These are phyloP conservation scores for Chytriomyces sp. DNA, from an alignment of 192 early-diverging fungal genomes.

Conservation along the genomic window DNA sequence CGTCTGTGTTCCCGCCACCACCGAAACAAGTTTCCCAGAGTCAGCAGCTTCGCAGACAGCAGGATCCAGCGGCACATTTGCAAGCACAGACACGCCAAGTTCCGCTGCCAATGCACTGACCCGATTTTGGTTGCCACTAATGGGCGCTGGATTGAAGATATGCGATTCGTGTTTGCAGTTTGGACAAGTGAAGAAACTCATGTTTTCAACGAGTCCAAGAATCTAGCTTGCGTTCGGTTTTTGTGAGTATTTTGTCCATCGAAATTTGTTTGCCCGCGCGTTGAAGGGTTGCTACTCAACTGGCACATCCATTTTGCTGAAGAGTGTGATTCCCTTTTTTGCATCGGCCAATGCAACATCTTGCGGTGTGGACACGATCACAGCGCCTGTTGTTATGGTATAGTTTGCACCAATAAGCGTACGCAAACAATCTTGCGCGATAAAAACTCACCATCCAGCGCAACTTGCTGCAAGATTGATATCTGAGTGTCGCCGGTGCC, in stretches of 20 bases:
- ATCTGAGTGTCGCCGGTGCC: constrained; percentile 92
- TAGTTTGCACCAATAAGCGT: not conserved
- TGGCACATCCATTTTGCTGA: constrained; percentile 79
- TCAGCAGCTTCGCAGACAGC: constrained; percentile 77
- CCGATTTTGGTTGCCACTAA: constrained; percentile 59
- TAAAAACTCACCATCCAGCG: constrained; percentile 57
- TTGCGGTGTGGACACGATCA: constrained; percentile 91
- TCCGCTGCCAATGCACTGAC: constrained; percentile 63
- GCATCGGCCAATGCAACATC: constrained; percentile 86
- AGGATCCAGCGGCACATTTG: constrained; percentile 77
- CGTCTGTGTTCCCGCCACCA: not conserved
- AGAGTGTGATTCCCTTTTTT: constrained; percentile 80
- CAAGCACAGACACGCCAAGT: constrained; percentile 72
- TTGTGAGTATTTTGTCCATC: not conserved
- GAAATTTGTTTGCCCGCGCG: no score
- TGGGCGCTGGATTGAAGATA: constrained; percentile 63
- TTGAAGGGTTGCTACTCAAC: constrained; percentile 45
- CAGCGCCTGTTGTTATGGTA: constrained; percentile 57
- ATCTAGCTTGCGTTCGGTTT: constrained; percentile 58
- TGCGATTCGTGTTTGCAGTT: constrained; percentile 78
- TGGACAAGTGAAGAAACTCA: constrained; percentile 80
- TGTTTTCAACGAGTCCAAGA: constrained; percentile 87
- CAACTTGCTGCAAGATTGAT: constrained; percentile 80
- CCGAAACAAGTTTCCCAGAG: constrained; percentile 64
- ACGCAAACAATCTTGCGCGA: not conserved